A percentile compares a stretch with the other conserved stretches of the same genome.
Conservation (phyloP, 139 green algal species). For the Chlamydomonas sphaeroides region DNA sequence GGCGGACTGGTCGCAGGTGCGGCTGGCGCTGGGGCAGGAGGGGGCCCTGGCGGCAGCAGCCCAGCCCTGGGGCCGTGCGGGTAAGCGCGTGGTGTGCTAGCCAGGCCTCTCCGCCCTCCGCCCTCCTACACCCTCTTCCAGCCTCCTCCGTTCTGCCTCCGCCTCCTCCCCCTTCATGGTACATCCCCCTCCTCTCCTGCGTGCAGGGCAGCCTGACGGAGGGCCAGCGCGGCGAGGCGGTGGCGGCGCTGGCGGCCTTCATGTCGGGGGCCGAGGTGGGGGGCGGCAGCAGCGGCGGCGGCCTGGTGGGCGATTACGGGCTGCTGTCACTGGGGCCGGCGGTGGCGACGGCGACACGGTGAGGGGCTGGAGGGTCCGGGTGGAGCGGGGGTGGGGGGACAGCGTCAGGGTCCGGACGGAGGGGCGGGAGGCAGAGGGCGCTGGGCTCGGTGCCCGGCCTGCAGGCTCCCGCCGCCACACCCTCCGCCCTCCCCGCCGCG, state of each 20-base stretch:
- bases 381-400: too few relatives aligned
- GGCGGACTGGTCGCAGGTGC: neutral
- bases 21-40: too few relatives aligned
- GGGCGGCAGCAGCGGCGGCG: neutral
- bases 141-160: too few relatives aligned
- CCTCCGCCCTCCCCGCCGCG: neutral
- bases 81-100: too few relatives aligned
- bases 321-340: neutral
- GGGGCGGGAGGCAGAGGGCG: neutral
- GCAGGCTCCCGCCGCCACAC: neutral
- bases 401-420: too few relatives aligned
- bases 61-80: too few relatives aligned
- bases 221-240: slow-evolving; percentile 16
- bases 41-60: too few relatives aligned
- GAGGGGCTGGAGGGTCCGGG: neutral
- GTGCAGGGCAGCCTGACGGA: too few relatives aligned
- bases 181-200: too few relatives aligned
- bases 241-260: slow-evolving; percentile 2
- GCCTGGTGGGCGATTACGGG: neutral
- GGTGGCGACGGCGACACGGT: neutral
- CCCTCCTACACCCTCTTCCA: too few relatives aligned
- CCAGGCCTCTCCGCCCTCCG: too few relatives aligned
- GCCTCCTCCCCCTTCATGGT: too few relatives aligned
- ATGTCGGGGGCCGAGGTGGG: neutral
- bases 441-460: neutral